Percentiles rank a stretch among this genome's conserved stretches.
phyloP scores from a whole-genome alignment of 345 rosid genomes.

The Corchorus olitorius region DNA sequence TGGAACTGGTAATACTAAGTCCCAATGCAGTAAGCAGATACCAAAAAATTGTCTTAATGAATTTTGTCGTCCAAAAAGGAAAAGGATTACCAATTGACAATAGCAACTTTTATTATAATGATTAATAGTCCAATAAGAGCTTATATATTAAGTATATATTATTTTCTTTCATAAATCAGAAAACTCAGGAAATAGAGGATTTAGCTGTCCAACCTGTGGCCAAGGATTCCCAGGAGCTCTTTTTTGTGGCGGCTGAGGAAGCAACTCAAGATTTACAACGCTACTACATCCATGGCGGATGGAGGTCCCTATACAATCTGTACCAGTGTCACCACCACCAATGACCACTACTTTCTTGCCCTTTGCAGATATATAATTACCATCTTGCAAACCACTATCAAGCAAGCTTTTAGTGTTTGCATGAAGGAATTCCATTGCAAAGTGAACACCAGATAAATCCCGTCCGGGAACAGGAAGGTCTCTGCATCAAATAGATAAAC shows the following conservation, averaged over 20 bases:
- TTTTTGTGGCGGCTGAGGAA: constrained; percentile 79
- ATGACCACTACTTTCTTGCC: constrained; percentile 95
- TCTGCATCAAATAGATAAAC: constrained; percentile 49
- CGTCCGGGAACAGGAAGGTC: constrained; percentile 97
- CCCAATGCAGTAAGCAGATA: background rate
- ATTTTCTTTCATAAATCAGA: background rate
- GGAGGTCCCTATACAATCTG: constrained; percentile 98
- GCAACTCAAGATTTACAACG: constrained; percentile 86
- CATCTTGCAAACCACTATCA: constrained; percentile 82
- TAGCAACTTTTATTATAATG: background rate
- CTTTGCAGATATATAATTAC: constrained; percentile 84
- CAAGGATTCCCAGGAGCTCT: constrained; percentile 99
- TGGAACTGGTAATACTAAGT: background rate
- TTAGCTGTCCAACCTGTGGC: constrained; percentile 76
- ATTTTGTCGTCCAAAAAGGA: background rate
- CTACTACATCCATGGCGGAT: constrained; percentile 89
- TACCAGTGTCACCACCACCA: constrained; percentile 99
- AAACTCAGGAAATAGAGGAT: background rate
- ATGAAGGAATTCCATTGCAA: constrained; percentile 98
- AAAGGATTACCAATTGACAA: background rate
- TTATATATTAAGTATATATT: background rate
- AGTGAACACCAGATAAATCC: constrained; percentile 85
- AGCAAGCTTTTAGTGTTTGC: constrained; percentile 96
- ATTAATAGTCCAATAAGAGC: background rate
- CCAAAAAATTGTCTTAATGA: background rate